Evolutionary conservation across 805 yeast genomes (phyloP), one percentile per base, ranked within the genome.

Genomic region (Candida ipomoeae): DNA sequence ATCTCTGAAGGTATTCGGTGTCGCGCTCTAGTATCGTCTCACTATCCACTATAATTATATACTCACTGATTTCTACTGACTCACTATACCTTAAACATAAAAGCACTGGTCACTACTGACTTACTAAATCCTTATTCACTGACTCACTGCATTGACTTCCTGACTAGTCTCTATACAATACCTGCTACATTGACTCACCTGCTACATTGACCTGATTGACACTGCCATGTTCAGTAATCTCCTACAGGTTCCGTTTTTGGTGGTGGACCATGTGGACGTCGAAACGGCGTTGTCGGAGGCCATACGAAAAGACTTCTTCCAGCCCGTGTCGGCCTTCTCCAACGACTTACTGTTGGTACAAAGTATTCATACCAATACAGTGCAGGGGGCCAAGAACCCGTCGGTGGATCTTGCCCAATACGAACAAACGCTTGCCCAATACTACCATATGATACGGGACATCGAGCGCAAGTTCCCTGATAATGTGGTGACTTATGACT

Each of bases 381-480:
- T 71, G 7, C 66, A 63, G 18, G 52, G 47, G 7, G 47, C 76
- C 0, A 49, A 69, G 0, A 69, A 69, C n/a, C 71, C 71, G 35
- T 48, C 26, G 5, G 15, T 23, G 17, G 45, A 52, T 29, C 36
- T 50, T 14, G 29, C 10, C 5, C 29, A 43, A 26, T 53, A 50
- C 31, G 56, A 77, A 5, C 65, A 65, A 0, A 48, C 64, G 0
- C 55, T 81, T 33, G 67, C 69, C 40, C 62, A 74, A 40, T 88
- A 86, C 61, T 78, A 73, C 55, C 54, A 66, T 4, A 75, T 75
- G 40, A 55, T 87, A 10, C 52, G 65, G 1, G 70, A 70, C 7
- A 50, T 87, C 6, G 65, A 66, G 35, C 50, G 65, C 44, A 87
- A 85, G 60, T 85, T 91, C 52, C 89, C 94, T 0, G 72, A 73